phyloP scores from a whole-genome alignment of 345 rosid species.

The Pugionium dolabratum region DNA sequence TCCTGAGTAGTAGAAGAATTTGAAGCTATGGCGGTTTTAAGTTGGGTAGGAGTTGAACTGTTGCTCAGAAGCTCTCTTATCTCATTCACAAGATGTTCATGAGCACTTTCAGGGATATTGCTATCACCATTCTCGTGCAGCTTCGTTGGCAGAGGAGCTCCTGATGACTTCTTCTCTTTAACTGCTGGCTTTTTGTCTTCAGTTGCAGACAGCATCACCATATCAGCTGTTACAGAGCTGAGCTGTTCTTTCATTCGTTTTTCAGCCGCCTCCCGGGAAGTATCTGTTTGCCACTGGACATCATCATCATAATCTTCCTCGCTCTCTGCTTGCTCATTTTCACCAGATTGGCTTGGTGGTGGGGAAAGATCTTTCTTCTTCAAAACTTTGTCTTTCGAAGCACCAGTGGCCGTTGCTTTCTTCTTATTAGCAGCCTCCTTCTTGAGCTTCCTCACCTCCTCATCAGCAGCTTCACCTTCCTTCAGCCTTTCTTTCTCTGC shows the following conservation, averaged over 20 bases:
- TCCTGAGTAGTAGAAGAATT: constrained; percentile 47
- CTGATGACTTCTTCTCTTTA: constrained; percentile 32
- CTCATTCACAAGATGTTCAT: constrained; percentile 44
- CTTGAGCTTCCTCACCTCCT: constrained; percentile 62
- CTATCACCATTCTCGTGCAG: constrained; percentile 36
- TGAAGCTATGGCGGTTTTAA: constrained; percentile 37
- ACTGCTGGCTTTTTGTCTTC: constrained; percentile 50
- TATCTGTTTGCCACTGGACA: constrained; percentile 78
- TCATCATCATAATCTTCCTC: constrained; percentile 45
- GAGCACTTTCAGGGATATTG: constrained; percentile 24
- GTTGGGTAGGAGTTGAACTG: constrained; percentile 41
- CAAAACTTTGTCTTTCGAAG: constrained; percentile 44
- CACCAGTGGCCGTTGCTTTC: constrained; percentile 38
- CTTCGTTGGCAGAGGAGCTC: background rate
- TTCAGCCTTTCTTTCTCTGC: constrained; percentile 76
- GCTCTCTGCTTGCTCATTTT: constrained; percentile 47
- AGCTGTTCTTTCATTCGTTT: constrained; percentile 66
- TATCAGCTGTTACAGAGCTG: constrained; percentile 66
- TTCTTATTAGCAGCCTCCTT: constrained; percentile 52
- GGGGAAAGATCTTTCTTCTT: constrained; percentile 52
- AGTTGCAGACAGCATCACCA: constrained; percentile 64
- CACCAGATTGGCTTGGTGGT: constrained; percentile 48
- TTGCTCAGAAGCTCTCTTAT: constrained; percentile 43
- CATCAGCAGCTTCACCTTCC: constrained; percentile 83
- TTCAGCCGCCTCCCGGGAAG: constrained; percentile 66